Percentiles rank a stretch among this genome's conserved stretches.
phyloP scores from a whole-genome alignment of 805 yeast genomes.

The Henningerozyma blattae region DNA sequence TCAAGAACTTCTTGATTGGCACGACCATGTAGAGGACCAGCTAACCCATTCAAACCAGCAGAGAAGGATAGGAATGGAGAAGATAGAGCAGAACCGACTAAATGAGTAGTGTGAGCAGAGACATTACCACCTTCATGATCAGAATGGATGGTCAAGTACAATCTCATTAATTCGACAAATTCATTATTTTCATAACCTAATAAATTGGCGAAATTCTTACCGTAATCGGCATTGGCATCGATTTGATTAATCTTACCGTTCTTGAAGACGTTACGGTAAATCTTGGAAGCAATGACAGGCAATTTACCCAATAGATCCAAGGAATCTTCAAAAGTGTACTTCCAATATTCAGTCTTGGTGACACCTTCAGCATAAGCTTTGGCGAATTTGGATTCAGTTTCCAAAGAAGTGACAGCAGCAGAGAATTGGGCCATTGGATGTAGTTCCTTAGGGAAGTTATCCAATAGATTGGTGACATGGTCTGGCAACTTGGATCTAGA shows the following conservation, averaged over 20 bases:
- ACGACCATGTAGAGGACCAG: constrained; percentile 82
- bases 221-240: constrained; percentile 48
- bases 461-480: constrained; percentile 62
- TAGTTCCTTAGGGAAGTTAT: constrained; percentile 59
- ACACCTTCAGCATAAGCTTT: constrained; percentile 80
- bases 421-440: constrained; percentile 90
- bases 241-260: constrained; percentile 52
- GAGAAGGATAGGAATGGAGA: constrained; percentile 70
- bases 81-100: constrained; percentile 73
- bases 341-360: constrained; percentile 75
- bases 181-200: constrained; percentile 51
- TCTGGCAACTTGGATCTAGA: constrained; percentile 68
- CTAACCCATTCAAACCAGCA: constrained; percentile 76
- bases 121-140: constrained; percentile 91
- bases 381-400: constrained; percentile 72
- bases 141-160: constrained; percentile 71
- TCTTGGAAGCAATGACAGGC: constrained; percentile 71
- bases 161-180: constrained; percentile 68
- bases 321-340: constrained; percentile 70
- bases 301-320: constrained; percentile 71
- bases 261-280: constrained; percentile 74
- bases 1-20: constrained; percentile 81
- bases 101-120: constrained; percentile 76
- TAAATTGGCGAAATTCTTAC: constrained; percentile 49
- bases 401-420: constrained; percentile 71